phyloP scores from a whole-genome alignment of 1,284 basidiomycete species.

The Naganishia liquefaciens region DNA sequence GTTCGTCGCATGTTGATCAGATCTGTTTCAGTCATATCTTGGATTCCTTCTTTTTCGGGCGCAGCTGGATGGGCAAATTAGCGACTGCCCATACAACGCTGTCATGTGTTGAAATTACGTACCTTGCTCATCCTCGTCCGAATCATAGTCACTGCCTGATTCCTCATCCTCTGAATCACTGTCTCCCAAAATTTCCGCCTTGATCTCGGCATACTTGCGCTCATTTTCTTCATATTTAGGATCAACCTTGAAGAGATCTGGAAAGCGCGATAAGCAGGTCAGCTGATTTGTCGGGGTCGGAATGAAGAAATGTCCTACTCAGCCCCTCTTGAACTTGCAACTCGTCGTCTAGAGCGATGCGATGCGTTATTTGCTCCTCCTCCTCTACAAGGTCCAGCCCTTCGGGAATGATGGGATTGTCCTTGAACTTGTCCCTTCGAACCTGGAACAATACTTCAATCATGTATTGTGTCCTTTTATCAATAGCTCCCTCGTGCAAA shows the following conservation, averaged over 20 bases:
- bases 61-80: constrained; percentile 55
- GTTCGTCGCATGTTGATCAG: constrained; percentile 89
- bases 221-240: constrained; percentile 87
- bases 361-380: constrained; percentile 94
- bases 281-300: constrained; percentile 17
- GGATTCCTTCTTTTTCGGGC: constrained; percentile 80
- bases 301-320: constrained; percentile 63
- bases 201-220: constrained; percentile 89
- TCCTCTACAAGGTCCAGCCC: constrained; percentile 96
- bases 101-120: constrained; percentile 46
- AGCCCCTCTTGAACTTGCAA: constrained; percentile 90
- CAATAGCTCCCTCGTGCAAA: constrained; percentile 90
- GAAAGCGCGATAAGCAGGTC: constrained; percentile 11
- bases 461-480: constrained; percentile 98
- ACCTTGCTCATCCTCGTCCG: constrained; percentile 67
- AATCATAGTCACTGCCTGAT: constrained; percentile 70
- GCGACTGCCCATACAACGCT: constrained; percentile 29
- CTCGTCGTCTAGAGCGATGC: constrained; percentile 87
- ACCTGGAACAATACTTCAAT: constrained; percentile 98
- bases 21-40: constrained; percentile 93
- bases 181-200: constrained; percentile 84
- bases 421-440: constrained; percentile 97
- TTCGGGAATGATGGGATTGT: constrained; percentile 90
- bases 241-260: constrained; percentile 95
- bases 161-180: constrained; percentile 56